phyloP scores from a whole-genome alignment of 495 filamentous ascomycete genomes.

The Penicillium goetzii region DNA sequence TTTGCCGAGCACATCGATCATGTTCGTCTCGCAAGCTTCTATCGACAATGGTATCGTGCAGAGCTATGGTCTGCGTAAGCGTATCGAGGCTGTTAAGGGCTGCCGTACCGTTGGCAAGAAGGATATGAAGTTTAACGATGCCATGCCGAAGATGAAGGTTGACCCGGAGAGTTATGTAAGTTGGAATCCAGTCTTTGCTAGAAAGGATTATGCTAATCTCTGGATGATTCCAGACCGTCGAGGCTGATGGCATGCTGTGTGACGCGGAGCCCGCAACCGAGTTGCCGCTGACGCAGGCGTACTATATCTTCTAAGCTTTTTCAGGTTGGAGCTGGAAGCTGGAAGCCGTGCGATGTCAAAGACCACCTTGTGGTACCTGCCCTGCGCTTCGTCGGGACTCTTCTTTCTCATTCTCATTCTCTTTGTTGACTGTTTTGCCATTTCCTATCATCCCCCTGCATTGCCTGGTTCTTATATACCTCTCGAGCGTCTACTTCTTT shows the following conservation, averaged over 20 bases:
- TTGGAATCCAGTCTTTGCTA: conserved; percentile 9
- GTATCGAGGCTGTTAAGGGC: conserved; percentile 77
- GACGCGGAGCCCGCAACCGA: conserved; percentile 70
- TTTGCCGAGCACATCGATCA: conserved; percentile 72
- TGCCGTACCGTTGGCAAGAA: conserved; percentile 82
- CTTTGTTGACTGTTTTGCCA: background rate
- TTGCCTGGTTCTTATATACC: conserved; percentile 27
- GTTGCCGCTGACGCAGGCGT: conserved; percentile 81
- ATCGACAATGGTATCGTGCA: conserved; percentile 66
- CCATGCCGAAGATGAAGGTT: conserved; percentile 88
- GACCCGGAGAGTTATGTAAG: conserved; percentile 85
- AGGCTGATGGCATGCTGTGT: conserved; percentile 81
- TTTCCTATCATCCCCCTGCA: conserved; percentile 9
- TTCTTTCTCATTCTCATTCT: background rate
- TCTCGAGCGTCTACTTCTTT: conserved; percentile 26
- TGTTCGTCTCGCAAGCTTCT: conserved; percentile 80
- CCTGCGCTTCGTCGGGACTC: background rate
- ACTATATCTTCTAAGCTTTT: conserved; percentile 68
- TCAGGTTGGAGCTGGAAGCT: conserved; percentile 15
- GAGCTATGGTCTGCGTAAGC: conserved; percentile 75
- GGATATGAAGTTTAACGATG: conserved; percentile 94
- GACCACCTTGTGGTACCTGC: background rate
- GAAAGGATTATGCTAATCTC: background rate
- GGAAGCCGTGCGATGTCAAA: background rate
- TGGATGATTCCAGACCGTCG: conserved; percentile 56